Conservation (phyloP, 2,329 filamentous ascomycete genomes). For the Penicillium sp. region DNA sequence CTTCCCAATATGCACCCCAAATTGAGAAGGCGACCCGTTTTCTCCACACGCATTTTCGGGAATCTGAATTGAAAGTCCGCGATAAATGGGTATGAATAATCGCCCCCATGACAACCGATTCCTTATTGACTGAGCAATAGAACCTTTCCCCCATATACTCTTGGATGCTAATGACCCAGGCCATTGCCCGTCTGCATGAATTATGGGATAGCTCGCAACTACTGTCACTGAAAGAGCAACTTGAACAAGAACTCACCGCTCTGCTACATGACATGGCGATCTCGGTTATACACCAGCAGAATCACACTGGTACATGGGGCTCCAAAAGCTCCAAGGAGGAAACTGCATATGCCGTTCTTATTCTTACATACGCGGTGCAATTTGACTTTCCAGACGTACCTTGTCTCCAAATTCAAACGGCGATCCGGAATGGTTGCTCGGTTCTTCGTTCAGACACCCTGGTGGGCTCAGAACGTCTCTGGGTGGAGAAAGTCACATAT, state of each 20-base stretch:
- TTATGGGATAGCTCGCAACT: background rate
- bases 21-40: background rate
- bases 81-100: constrained; percentile 2
- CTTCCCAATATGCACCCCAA: background rate
- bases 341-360: constrained; percentile 20
- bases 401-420: background rate
- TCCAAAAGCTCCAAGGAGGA: constrained; percentile 14
- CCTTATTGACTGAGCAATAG: background rate
- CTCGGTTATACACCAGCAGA: constrained; percentile 4
- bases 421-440: background rate
- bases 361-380: constrained; percentile 8
- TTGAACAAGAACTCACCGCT: background rate
- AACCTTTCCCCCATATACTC: constrained; percentile 25
- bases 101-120: too few relatives aligned
- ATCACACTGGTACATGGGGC: constrained; percentile 19
- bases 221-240: background rate
- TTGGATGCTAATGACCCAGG: constrained; percentile 17
- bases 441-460: background rate
- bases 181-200: constrained; percentile 1
- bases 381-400: background rate
- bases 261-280: background rate
- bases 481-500: constrained; percentile 26
- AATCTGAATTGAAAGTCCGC: constrained; percentile 30
- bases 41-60: background rate
- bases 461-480: constrained; percentile 15